Base-by-base conservation (phyloP, 805 yeast species). In the Tetrapisispora iriomotensis region DNA sequence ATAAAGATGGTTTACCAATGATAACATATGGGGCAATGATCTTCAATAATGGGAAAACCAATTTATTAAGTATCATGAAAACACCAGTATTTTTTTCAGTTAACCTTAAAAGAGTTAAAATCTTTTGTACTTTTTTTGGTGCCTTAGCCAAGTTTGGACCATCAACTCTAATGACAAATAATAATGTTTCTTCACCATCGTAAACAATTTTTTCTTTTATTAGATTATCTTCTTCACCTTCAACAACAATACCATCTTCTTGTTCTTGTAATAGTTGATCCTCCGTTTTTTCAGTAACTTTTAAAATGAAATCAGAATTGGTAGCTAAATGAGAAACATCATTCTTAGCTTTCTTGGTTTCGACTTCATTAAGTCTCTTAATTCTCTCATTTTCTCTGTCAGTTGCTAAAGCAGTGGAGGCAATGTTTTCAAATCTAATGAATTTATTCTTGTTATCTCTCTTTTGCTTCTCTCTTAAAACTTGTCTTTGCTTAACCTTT, bases 21-120 rank as follows among this genome's bases (percentile, higher is more conserved):
- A 81, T 80, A 36, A 82, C 68, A 54, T 81, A 82, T 37, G 92
- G 90, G 17, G 83, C 69, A 39, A 82, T 70, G 45, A 83, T 62
- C 55, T 75, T 79, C 53, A 83, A 65, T 38, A 82, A 67, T 32
- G 84, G 81, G 52, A 65, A 69, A 32, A 79, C 71, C n/a, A 72
- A 63, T 12, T 71, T 60, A 21, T 80, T 79, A 41, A 73, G 63
- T 57, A 77, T 80, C 49, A 82, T 68, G 56, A 83, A 83, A 3
- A 82, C 84, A 52, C 85, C 92, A 23, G 78, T 72, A 60, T 83
- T 74, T 24, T 69, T 57, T 38, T 72, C 72, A 10, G 62, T 66
- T 47, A 83, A 68, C 62, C 86, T 74, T 48, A 83, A 66, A 13
- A 80, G 62, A n/a, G 63, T 51, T 47, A 83, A 69, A 22, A 82